Base-by-base conservation (phyloP, 306 rosid genomes). In the Castanopsis chinensis region DNA sequence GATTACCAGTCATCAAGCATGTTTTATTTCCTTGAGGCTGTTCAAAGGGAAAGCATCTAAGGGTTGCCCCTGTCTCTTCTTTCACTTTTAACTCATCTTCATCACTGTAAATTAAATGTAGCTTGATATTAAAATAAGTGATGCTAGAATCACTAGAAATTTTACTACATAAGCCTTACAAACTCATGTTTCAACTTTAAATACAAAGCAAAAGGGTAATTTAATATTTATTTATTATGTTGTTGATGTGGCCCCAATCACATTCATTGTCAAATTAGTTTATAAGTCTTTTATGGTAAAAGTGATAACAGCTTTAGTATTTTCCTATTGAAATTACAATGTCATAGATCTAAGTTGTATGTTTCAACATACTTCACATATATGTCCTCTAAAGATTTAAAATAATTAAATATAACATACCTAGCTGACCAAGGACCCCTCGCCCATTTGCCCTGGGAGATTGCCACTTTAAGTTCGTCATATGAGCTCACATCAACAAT, bases 391-490 rank as follows among this genome's bases (percentile, higher is more conserved):
- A 74, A 37, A 58, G 32, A 51, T 21, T 59, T 23, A 64, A 60
- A 73, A 4, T 7, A 52, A 75, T 67, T n/a, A 18, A 64, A 73
- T 87, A 49, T 49, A 49, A 49, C 53, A 49, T 49, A 95, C 99
- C 97, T 90, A 59, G 99, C 99, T 41, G 99, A 95, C 99, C 99
- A 95, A 56, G 98, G 98, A 72, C 97, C 98, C 85, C 98, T 89
- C 60, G 99, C 99, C 99, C 99, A 95, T 91, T 91, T 94, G 19
- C 99, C 99, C 83, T 88, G 83, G 37, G 95, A 85, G 79, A 95
- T 90, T 51, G 93, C 99, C 14, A 43, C 87, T 90, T 93, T 92
- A 83, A 95, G 99, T 81, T 95, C 99, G 80, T 89, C 86, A 41
- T 95, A 95, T 51, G 98, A 86, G 77, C 84, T 89, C 60, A 95